Percentiles rank a stretch among this genome's conserved stretches.
phyloP scores from a whole-genome alignment of 2,329 filamentous ascomycete species.

The Colletotrichum eleusines region DNA sequence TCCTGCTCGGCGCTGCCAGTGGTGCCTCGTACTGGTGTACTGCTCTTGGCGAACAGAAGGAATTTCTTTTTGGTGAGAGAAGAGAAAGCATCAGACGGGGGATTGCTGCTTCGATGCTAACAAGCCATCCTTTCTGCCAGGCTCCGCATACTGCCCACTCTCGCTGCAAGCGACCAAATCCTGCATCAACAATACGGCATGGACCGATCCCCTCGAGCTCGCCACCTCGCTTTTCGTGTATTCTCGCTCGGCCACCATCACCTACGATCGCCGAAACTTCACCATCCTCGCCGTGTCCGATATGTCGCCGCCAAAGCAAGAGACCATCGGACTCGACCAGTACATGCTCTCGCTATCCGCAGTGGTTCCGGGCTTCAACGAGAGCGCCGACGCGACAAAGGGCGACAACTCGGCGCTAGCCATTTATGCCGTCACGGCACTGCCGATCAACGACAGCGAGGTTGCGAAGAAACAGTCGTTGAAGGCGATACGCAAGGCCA shows the following conservation, averaged over 20 bases:
- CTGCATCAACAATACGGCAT: constrained; percentile 23
- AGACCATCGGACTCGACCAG: constrained; percentile 19
- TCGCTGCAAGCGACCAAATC: constrained; percentile 21
- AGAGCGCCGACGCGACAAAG: constrained; percentile 1
- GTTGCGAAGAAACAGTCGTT: constrained; percentile 36
- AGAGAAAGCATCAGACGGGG: neutral
- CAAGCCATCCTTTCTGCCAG: neutral
- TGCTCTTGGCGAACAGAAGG: constrained; percentile 6
- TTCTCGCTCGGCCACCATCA: constrained; percentile 27
- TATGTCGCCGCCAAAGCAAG: constrained; percentile 20
- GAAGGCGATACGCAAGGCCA: constrained; percentile 32
- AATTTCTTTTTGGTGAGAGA: constrained; percentile 26
- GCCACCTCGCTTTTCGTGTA: constrained; percentile 33
- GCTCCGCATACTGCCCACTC: constrained; percentile 36
- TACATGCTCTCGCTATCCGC: constrained; percentile 35
- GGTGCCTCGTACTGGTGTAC: constrained; percentile 38
- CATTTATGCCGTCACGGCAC: constrained; percentile 37
- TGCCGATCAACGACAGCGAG: constrained; percentile 37
- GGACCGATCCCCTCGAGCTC: constrained; percentile 18
- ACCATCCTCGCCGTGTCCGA: constrained; percentile 34
- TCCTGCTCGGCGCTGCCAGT: constrained; percentile 23
- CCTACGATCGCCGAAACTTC: constrained; percentile 36
- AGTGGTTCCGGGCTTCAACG: constrained; percentile 32
- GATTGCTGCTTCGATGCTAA: neutral
- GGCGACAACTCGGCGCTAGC: constrained; percentile 37